A percentile compares a stretch with the other conserved stretches of the same genome.
These are phyloP conservation scores for Boletellus emodensis DNA, from an alignment of 768 basidiomycete species.

Conservation along the genomic window DNA sequence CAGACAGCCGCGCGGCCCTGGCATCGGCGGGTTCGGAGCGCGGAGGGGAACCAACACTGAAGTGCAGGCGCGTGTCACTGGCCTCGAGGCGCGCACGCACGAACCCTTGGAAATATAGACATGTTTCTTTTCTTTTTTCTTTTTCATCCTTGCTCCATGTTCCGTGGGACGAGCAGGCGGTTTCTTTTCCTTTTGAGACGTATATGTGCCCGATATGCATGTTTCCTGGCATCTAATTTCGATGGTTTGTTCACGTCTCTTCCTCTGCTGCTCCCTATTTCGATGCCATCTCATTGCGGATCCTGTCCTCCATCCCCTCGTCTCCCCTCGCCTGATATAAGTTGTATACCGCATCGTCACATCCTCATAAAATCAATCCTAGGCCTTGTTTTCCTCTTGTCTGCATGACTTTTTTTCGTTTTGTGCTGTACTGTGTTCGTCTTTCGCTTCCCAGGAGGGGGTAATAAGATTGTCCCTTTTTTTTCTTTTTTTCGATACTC, in stretches of 20 bases:
- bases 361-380: slow-evolving; percentile 12
- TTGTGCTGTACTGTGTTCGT: neutral
- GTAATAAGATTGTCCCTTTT: neutral
- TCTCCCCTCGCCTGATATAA: slow-evolving; percentile 13
- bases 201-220: slow-evolving; percentile 26
- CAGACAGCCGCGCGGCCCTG: slow-evolving; percentile 84
- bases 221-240: slow-evolving; percentile 24
- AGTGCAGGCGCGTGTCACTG: slow-evolving; percentile 51
- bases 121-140: neutral
- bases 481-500: slow-evolving; percentile 5
- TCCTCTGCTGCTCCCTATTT: slow-evolving; percentile 15
- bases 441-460: neutral
- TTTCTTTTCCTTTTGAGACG: slow-evolving; percentile 6
- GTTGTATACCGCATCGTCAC: slow-evolving; percentile 28
- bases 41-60: slow-evolving; percentile 41
- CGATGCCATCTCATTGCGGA: slow-evolving; percentile 8
- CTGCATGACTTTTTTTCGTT: slow-evolving; percentile 2
- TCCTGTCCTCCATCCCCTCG: neutral
- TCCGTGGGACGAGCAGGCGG: slow-evolving; percentile 19
- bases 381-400: neutral
- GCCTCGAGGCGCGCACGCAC: slow-evolving; percentile 80
- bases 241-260: slow-evolving; percentile 12
- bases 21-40: slow-evolving; percentile 65
- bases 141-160: slow-evolving; percentile 3
- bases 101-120: slow-evolving; percentile 79